These are phyloP conservation scores for Pyrenophora graminea DNA, from an alignment of 2,329 filamentous ascomycete species.

Conservation along the genomic window DNA sequence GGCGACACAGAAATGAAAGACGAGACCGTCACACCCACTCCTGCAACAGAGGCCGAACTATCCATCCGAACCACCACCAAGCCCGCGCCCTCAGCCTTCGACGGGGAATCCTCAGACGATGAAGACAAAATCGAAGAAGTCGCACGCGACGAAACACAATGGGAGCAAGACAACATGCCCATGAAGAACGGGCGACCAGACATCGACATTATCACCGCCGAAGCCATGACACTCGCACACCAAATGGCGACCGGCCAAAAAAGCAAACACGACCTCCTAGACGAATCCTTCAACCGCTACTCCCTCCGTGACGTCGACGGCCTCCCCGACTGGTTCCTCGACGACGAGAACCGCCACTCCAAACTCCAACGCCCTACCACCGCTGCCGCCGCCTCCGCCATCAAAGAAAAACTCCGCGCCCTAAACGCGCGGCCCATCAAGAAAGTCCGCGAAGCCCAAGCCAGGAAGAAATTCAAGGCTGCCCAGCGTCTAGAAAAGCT, in stretches of 20 bases:
- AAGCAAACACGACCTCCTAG: constrained; percentile 76
- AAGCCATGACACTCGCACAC: background rate
- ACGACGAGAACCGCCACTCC: constrained; percentile 86
- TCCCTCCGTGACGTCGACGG: constrained; percentile 89
- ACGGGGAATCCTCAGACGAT: constrained; percentile 45
- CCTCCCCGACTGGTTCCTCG: constrained; percentile 95
- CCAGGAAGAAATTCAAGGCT: constrained; percentile 94
- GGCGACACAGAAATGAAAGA: constrained; percentile 31
- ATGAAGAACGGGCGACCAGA: constrained; percentile 62
- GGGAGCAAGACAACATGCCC: constrained; percentile 69
- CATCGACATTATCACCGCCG: background rate
- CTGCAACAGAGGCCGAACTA: constrained; percentile 18
- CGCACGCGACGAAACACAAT: constrained; percentile 60
- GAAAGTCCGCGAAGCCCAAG: constrained; percentile 96
- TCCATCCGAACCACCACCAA: constrained; percentile 25
- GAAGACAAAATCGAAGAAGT: constrained; percentile 65
- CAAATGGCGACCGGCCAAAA: constrained; percentile 85
- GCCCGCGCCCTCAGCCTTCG: constrained; percentile 28
- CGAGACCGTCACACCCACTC: constrained; percentile 9
- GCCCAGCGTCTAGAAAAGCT: constrained; percentile 90
- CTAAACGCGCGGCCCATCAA: constrained; percentile 97
- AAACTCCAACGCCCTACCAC: constrained; percentile 86
- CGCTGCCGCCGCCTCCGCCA: constrained; percentile 84
- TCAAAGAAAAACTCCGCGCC: constrained; percentile 91
- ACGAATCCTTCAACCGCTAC: constrained; percentile 92